Conservation (phyloP, 2,329 filamentous ascomycete species). For the Hirsutella thompsonii region DNA sequence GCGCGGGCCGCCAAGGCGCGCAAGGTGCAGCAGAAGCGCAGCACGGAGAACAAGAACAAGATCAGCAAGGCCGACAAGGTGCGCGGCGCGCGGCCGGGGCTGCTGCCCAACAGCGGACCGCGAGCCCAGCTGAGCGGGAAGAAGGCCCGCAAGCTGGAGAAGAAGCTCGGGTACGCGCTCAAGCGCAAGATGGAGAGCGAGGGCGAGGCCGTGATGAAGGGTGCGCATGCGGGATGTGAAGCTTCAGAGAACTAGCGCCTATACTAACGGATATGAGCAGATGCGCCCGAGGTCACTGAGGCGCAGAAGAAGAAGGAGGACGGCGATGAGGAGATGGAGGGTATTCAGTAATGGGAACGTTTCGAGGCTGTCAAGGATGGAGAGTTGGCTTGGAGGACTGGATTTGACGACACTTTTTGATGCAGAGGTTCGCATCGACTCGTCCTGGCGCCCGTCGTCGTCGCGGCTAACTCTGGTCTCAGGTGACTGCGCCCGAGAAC, state of each 20-base stretch:
- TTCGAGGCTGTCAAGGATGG: too few relatives aligned
- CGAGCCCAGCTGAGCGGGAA: slow-evolving; percentile 37
- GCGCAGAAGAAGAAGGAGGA: not conserved
- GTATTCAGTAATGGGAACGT: slow-evolving; percentile 7
- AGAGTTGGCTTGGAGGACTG: too few relatives aligned
- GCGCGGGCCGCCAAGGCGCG: slow-evolving; percentile 31
- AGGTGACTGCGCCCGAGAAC: too few relatives aligned
- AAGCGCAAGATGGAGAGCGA: slow-evolving; percentile 37
- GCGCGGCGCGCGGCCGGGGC: slow-evolving; percentile 37
- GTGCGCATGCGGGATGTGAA: slow-evolving; percentile 13
- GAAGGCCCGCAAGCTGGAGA: slow-evolving; percentile 42
- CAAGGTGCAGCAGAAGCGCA: slow-evolving; percentile 29
- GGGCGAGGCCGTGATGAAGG: slow-evolving; percentile 36
- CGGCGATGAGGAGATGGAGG: slow-evolving; percentile 9
- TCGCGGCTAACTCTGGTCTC: too few relatives aligned
- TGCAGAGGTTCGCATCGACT: too few relatives aligned
- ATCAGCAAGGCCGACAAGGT: slow-evolving; percentile 27
- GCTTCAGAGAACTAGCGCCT: not conserved
- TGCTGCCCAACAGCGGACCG: slow-evolving; percentile 43
- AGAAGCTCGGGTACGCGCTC: slow-evolving; percentile 37
- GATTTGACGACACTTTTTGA: too few relatives aligned
- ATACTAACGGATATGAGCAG: slow-evolving; percentile 4
- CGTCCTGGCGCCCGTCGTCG: too few relatives aligned
- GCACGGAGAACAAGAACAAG: slow-evolving; percentile 23
- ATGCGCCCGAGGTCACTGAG: slow-evolving; percentile 8